phyloP scores from a whole-genome alignment of 208 protist genomes.

The Leishmania braziliensis region DNA sequence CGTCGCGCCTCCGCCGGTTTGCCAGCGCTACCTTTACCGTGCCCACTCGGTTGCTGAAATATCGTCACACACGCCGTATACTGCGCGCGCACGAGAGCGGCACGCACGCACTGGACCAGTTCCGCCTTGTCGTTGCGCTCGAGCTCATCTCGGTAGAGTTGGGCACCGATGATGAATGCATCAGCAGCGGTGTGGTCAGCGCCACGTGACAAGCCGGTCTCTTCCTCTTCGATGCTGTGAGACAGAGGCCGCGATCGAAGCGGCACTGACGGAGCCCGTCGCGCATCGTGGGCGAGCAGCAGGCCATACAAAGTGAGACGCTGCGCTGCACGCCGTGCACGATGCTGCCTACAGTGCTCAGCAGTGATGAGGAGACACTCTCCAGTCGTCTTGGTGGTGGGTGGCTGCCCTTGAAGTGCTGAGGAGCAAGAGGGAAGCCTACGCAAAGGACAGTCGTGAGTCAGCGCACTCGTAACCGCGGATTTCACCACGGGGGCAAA shows the following conservation, averaged over 20 bases:
- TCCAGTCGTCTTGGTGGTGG: not conserved
- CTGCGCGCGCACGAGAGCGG: slow-evolving; percentile 3
- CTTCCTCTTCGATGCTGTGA: not conserved
- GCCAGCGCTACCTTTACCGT: not conserved
- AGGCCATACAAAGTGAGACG: not conserved
- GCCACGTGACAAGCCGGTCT: too few species aligned
- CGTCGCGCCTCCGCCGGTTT: not conserved
- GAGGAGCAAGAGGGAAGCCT: not conserved
- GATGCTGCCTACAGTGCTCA: slow-evolving; percentile 5
- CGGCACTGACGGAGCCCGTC: not conserved
- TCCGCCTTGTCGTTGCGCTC: not conserved
- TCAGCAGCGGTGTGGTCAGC: not conserved
- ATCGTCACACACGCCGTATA: not conserved
- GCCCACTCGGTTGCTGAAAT: not conserved
- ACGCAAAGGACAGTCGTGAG: not conserved
- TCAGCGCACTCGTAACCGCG: not conserved
- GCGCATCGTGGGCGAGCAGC: not conserved
- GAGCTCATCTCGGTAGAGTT: slow-evolving; percentile 6
- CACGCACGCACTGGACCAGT: slow-evolving; percentile 9
- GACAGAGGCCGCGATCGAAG: not conserved
- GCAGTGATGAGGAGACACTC: not conserved
- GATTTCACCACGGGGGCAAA: not conserved
- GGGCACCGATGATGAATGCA: not conserved
- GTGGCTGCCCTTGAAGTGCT: not conserved
- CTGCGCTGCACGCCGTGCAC: not conserved